phyloP scores from a whole-genome alignment of 148 eudicot species.

The Hydrangea macrophylla region DNA sequence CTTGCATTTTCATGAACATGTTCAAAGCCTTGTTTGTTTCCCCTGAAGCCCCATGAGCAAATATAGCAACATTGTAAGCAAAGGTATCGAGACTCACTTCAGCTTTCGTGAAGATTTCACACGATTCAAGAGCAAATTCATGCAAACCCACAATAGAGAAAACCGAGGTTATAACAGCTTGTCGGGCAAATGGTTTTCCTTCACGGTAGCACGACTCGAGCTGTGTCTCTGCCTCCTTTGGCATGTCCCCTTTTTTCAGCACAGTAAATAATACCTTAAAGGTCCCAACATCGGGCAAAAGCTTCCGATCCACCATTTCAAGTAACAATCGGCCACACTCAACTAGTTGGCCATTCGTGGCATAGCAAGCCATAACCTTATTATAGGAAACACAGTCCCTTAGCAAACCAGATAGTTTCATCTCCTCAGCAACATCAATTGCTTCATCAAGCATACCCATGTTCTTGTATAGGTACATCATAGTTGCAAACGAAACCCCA shows the following conservation, averaged over 20 bases:
- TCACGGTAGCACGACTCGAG: constrained; percentile 50
- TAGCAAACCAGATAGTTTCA: constrained; percentile 60
- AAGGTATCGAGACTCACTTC: constrained; percentile 30
- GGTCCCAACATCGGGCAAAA: constrained; percentile 47
- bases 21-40: constrained; percentile 62
- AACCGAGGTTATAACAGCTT: constrained; percentile 64
- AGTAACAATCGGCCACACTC: constrained; percentile 57
- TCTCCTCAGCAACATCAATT: constrained; percentile 64
- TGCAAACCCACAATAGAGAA: constrained; percentile 60
- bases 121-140: constrained; percentile 45
- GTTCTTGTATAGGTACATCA: constrained; percentile 74
- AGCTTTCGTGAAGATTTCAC: constrained; percentile 34
- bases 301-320: constrained; percentile 50
- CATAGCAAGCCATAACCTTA: constrained; percentile 80
- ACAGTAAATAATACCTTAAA: constrained; percentile 67
- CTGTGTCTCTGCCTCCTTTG: constrained; percentile 57
- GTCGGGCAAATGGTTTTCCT: constrained; percentile 51
- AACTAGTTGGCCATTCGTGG: constrained; percentile 52
- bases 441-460: constrained; percentile 89
- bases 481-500: constrained; percentile 64
- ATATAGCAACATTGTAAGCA: constrained; percentile 65
- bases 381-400: constrained; percentile 48
- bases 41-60: constrained; percentile 54
- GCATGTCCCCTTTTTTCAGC: constrained; percentile 60
- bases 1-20: constrained; percentile 78